Conservation (phyloP, 2,329 filamentous ascomycete genomes). For the Calonectria henricotiae region DNA sequence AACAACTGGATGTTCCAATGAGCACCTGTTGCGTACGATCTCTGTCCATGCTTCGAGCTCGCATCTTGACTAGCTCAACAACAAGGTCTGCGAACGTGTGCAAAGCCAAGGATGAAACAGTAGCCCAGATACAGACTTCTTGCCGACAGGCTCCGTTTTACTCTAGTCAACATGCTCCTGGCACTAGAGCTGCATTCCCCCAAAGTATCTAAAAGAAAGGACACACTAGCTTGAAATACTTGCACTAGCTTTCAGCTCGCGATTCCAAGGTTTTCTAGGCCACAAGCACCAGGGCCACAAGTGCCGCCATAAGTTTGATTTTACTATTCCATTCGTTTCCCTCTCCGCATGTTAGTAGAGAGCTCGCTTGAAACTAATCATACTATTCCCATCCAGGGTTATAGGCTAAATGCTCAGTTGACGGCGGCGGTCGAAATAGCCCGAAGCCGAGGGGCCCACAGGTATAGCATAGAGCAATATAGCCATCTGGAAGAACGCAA, state of each 20-base stretch:
- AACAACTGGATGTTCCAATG: not conserved
- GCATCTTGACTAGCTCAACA: not conserved
- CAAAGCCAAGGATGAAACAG: not conserved
- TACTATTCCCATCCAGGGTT: not conserved
- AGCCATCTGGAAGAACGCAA: conserved; percentile 3
- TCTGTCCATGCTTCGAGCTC: not conserved
- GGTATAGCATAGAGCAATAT: conserved; percentile 16
- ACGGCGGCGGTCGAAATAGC: not conserved
- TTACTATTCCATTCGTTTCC: not conserved
- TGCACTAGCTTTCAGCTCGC: not conserved
- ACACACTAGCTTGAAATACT: no score
- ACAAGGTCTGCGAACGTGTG: not conserved
- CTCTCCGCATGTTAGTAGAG: not conserved
- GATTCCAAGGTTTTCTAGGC: not conserved
- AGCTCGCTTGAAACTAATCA: not conserved
- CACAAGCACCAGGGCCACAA: no score
- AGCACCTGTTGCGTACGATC: not conserved
- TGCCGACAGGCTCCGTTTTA: not conserved
- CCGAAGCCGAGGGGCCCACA: conserved; percentile 1
- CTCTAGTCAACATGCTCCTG: not conserved
- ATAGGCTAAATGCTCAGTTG: conserved; percentile 10
- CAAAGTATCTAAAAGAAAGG: not conserved
- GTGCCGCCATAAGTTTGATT: not conserved
- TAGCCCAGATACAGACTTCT: not conserved
- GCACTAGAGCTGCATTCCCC: not conserved